Conservation (phyloP, 163 green algal species). For the Scenedesmus sp. region DNA sequence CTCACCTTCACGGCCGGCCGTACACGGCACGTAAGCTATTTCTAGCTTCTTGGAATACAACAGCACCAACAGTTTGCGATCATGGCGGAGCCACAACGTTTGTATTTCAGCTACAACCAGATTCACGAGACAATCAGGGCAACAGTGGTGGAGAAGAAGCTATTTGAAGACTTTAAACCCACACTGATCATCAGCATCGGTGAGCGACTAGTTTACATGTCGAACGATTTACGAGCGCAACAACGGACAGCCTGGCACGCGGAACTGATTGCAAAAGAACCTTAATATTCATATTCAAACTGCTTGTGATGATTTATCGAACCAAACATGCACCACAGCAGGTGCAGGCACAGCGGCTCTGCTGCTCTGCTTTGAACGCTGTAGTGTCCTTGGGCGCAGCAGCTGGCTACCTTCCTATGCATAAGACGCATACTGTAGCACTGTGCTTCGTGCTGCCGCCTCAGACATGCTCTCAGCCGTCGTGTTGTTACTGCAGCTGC, state of each 20-base stretch:
- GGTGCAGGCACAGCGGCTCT: neutral
- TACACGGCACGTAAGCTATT: neutral
- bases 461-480: neutral
- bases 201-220: neutral
- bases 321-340: neutral
- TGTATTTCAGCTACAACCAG: constrained; percentile 58
- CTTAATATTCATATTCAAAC: neutral
- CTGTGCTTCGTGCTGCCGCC: neutral
- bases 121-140: constrained; percentile 56
- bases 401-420: neutral
- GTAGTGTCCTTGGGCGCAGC: neutral
- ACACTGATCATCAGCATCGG: constrained; percentile 56
- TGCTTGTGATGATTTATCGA: neutral
- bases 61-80: neutral
- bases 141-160: constrained; percentile 15
- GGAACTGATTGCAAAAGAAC: neutral
- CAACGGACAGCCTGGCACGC: neutral
- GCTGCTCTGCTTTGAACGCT: neutral
- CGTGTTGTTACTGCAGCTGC: neutral
- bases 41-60: neutral
- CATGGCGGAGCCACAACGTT: neutral
- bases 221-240: neutral
- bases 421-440: neutral
- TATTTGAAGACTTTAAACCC: constrained; percentile 52
- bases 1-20: neutral